phyloP scores from a whole-genome alignment of 441 rosid genomes.

The Pelargonium australe region DNA sequence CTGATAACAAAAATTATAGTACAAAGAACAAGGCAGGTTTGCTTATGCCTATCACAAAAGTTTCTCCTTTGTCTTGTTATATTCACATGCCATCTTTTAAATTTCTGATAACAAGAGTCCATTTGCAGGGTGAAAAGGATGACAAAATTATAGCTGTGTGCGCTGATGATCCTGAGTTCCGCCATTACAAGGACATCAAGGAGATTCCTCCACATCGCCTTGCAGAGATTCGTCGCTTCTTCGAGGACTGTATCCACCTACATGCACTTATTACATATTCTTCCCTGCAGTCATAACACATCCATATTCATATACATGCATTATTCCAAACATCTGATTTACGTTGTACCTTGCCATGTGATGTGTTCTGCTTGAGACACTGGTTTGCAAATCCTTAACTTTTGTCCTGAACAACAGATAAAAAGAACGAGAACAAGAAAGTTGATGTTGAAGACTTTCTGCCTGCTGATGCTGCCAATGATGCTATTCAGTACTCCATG shows the following conservation, averaged over 20 bases:
- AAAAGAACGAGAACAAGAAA: conserved; percentile 96
- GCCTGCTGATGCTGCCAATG: conserved; percentile 65
- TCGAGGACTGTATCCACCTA: conserved; percentile 87
- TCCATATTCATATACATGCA: background rate
- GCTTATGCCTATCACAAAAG: too few species aligned
- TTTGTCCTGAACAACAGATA: conserved; percentile 43
- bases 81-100: background rate
- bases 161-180: conserved; percentile 96
- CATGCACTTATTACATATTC: conserved; percentile 8
- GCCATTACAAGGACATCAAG: conserved; percentile 86
- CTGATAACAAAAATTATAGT: background rate
- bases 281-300: conserved; percentile 7
- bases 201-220: conserved; percentile 96
- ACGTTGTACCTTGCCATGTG: background rate
- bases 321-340: background rate
- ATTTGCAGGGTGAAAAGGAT: conserved; percentile 83
- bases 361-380: background rate
- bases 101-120: conserved; percentile 10
- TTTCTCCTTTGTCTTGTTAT: background rate
- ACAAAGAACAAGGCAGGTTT: background rate
- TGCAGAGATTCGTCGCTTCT: conserved; percentile 95
- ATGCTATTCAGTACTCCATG: conserved; percentile 86
- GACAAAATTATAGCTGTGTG: conserved; percentile 98
- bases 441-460: conserved; percentile 86
- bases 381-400: conserved; percentile 28